These are phyloP conservation scores for Fusarium marasasianum DNA, from an alignment of 2,329 filamentous ascomycete genomes.

Conservation along the genomic window DNA sequence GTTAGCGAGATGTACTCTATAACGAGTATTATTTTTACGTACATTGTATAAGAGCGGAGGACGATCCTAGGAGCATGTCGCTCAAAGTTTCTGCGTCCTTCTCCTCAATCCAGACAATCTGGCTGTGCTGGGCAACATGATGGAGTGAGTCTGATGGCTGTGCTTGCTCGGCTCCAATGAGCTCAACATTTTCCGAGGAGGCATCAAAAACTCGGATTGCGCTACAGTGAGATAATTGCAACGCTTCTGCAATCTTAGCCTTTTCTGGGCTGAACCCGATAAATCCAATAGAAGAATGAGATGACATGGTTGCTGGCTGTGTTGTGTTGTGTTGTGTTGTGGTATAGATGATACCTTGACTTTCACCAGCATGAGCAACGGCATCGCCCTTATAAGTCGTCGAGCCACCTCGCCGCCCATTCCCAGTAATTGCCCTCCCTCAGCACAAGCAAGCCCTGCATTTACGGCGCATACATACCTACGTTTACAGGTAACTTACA, in stretches of 20 bases:
- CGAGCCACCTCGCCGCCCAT: neutral
- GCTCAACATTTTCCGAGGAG: rapidly evolving
- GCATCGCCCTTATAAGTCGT: neutral
- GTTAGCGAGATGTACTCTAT: neutral
- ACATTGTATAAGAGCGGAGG: neutral
- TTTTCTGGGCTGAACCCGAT: neutral
- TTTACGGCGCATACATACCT: neutral
- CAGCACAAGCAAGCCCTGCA: neutral
- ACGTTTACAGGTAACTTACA: neutral
- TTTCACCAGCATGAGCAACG: neutral
- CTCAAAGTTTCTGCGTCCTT: rapidly evolving
- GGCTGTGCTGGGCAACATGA: neutral
- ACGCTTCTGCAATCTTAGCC: rapidly evolving
- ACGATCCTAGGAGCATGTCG: rapidly evolving
- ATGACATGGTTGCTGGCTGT: neutral
- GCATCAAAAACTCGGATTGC: neutral
- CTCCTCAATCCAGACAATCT: neutral
- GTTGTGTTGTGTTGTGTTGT: neutral
- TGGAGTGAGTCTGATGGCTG: neutral
- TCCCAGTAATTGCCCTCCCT: neutral
- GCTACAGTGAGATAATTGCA: neutral
- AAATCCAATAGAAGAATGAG: neutral
- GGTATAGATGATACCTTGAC: neutral
- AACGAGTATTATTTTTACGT: neutral
- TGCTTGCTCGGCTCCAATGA: rapidly evolving